A percentile compares a stretch with the other conserved stretches of the same genome.
phyloP scores from a whole-genome alignment of 257 asterid species.

The Nicotiana benthamiana region DNA sequence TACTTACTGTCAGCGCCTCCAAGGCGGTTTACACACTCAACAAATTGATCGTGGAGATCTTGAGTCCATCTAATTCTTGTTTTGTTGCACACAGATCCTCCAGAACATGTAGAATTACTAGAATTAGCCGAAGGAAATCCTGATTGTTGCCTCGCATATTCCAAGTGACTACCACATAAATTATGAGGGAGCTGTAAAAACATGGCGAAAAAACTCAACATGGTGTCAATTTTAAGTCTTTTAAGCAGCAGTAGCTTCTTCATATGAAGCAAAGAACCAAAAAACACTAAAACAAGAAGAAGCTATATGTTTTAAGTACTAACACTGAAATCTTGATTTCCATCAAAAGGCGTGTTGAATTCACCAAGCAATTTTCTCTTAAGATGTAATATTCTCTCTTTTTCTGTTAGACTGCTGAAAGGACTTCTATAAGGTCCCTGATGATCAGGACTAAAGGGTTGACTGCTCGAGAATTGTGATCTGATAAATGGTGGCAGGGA shows the following conservation, averaged over 20 bases:
- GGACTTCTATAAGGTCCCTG: slow-evolving; percentile 20
- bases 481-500: neutral
- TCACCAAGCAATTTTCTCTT: slow-evolving; percentile 54
- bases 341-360: slow-evolving; percentile 25
- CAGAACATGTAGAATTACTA: slow-evolving; percentile 22
- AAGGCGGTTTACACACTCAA: slow-evolving; percentile 50
- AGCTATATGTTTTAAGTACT: slow-evolving; percentile 14
- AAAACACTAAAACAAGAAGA: neutral
- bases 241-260: neutral
- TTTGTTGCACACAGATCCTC: slow-evolving; percentile 35
- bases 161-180: slow-evolving; percentile 25
- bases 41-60: slow-evolving; percentile 78
- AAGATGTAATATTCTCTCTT: slow-evolving; percentile 38
- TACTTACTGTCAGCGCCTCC: slow-evolving; percentile 33
- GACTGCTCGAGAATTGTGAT: slow-evolving; percentile 13
- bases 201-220: neutral
- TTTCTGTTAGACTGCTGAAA: slow-evolving; percentile 37
- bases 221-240: neutral
- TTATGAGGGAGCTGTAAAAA: slow-evolving; percentile 29
- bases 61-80: slow-evolving; percentile 82
- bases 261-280: neutral
- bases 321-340: slow-evolving; percentile 37
- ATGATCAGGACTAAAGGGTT: slow-evolving; percentile 14
- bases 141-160: slow-evolving; percentile 19
- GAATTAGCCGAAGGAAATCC: slow-evolving; percentile 18